These are phyloP conservation scores for Candida cerambycidarum DNA, from an alignment of 805 yeast genomes.

Conservation along the genomic window DNA sequence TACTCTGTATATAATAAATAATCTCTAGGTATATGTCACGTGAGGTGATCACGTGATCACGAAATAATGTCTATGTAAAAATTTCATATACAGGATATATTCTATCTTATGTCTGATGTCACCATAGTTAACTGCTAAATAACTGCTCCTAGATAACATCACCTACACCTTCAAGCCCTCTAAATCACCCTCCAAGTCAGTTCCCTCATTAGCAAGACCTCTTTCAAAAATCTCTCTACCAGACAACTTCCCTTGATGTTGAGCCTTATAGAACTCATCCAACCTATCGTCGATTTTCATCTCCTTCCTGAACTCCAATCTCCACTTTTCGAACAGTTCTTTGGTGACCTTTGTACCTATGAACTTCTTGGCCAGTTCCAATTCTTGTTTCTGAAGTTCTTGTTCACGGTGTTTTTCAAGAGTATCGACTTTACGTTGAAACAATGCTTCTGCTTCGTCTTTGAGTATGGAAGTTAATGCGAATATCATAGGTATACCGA, in stretches of 20 bases:
- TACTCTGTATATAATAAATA: too few relatives aligned
- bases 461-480: slow-evolving; percentile 74
- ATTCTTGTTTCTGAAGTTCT: slow-evolving; percentile 62
- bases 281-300: slow-evolving; percentile 65
- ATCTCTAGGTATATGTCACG: too few relatives aligned
- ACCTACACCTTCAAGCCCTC: slow-evolving; percentile 5
- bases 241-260: slow-evolving; percentile 75
- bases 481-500: slow-evolving; percentile 92
- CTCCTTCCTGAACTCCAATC: slow-evolving; percentile 67
- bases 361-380: slow-evolving; percentile 85
- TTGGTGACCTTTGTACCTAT: slow-evolving; percentile 85
- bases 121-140: too few relatives aligned
- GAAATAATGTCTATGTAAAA: too few relatives aligned
- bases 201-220: slow-evolving; percentile 76
- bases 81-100: too few relatives aligned
- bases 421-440: slow-evolving; percentile 43
- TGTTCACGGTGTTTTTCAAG: slow-evolving; percentile 47
- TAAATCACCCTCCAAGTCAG: slow-evolving; percentile 9
- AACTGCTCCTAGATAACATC: too few relatives aligned
- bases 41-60: too few relatives aligned
- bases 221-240: slow-evolving; percentile 89
- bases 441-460: slow-evolving; percentile 73
- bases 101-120: too few relatives aligned
- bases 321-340: slow-evolving; percentile 75
- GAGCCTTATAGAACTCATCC: slow-evolving; percentile 47